Percentiles rank a stretch among this genome's conserved stretches.
These are phyloP conservation scores for Colletotrichum cereale DNA, from an alignment of 2,329 filamentous ascomycete species.

Conservation along the genomic window DNA sequence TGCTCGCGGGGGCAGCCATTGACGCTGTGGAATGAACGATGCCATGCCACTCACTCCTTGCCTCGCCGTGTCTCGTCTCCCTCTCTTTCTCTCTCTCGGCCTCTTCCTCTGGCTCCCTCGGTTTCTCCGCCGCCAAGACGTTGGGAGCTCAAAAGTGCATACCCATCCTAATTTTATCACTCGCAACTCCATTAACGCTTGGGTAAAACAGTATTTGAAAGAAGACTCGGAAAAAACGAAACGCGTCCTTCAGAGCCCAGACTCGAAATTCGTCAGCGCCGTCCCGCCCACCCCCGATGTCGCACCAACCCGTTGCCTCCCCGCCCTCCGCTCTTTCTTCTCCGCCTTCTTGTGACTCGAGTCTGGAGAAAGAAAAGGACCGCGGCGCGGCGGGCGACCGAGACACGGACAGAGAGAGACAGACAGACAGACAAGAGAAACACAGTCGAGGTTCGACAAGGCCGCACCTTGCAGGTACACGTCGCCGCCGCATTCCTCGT, in stretches of 20 bases:
- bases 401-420: not conserved
- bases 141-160: not conserved
- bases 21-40: constrained; percentile 35
- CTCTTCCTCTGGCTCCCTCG: not conserved
- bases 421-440: constrained; percentile 4
- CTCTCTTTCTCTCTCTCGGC: not conserved
- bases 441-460: constrained; percentile 25
- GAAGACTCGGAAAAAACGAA: not conserved
- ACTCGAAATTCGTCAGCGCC: not conserved
- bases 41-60: constrained; percentile 20
- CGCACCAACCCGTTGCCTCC: constrained; percentile 1
- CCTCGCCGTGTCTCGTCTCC: not conserved
- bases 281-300: constrained; percentile 4
- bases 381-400: not conserved
- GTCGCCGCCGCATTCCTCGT: constrained; percentile 2
- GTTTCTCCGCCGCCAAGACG: not conserved
- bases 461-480: constrained; percentile 37
- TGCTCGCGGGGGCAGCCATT: constrained; percentile 29
- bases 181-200: not conserved
- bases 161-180: not conserved
- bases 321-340: constrained; percentile 13
- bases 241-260: not conserved
- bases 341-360: not conserved
- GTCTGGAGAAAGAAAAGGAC: constrained; percentile 1
- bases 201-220: not conserved